Evolutionary conservation across 163 green algal genomes (phyloP).

Genomic region (Chlamydomonas reinhardtii): DNA sequence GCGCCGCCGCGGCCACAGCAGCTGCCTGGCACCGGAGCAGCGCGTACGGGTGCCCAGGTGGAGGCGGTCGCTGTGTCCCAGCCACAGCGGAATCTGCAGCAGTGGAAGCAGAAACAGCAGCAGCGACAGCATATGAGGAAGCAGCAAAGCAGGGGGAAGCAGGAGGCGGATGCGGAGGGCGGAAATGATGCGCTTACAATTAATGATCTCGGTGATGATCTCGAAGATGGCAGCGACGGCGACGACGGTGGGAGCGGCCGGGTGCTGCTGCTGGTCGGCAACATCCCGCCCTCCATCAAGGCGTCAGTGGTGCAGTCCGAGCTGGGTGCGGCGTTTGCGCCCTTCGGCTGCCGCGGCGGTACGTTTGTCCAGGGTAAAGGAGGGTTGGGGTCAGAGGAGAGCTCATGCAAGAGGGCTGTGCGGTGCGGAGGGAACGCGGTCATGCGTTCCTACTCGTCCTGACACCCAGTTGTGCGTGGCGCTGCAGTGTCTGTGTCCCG

Average conservation of each 20-base stretch:
- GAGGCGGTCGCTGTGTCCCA: background rate
- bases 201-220: too few species aligned
- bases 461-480: too few species aligned
- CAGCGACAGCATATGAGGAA: background rate
- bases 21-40: background rate
- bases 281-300: background rate
- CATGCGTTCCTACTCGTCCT: too few species aligned
- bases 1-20: background rate
- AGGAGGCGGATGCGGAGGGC: too few species aligned
- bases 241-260: conserved; percentile 5
- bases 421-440: too few species aligned
- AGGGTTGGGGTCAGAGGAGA: too few species aligned
- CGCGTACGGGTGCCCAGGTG: background rate
- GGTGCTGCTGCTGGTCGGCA: conserved; percentile 35
- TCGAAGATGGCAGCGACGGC: background rate
- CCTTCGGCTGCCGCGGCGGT: conserved; percentile 24
- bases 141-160: background rate
- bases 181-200: too few species aligned
- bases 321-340: conserved; percentile 23
- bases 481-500: conserved; percentile 21
- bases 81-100: too few species aligned
- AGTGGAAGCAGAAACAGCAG: background rate
- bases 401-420: too few species aligned
- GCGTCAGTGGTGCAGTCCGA: background rate
- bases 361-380: too few species aligned